Conservation (phyloP, 73 alveolate genomes). For the Paramecium primaurelia region DNA sequence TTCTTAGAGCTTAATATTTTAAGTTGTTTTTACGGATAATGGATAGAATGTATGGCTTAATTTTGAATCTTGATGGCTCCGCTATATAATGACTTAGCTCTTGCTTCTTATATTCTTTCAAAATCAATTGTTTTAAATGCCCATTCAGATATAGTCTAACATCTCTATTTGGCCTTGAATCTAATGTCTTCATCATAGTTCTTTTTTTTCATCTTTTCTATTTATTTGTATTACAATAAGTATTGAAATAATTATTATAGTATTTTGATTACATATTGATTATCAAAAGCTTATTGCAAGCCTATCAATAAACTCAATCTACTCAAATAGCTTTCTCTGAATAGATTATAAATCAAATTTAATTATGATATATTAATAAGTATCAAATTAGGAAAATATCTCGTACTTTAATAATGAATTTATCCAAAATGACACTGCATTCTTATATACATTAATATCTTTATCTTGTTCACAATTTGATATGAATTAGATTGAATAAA, state of each 20-base stretch:
- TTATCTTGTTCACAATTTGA: not conserved
- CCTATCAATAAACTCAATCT: not conserved
- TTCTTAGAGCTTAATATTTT: not conserved
- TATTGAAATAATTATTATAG: not conserved
- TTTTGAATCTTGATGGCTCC: not conserved
- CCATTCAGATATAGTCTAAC: slow-evolving; percentile 1
- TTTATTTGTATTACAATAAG: not conserved
- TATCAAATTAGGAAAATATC: not conserved
- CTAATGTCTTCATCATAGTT: not conserved
- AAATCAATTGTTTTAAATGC: slow-evolving; percentile 6
- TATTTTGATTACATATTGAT: not conserved
- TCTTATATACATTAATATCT: not conserved
- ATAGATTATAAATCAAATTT: not conserved
- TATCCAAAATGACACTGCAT: not conserved
- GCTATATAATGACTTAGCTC: not conserved
- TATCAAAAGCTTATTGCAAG: not conserved
- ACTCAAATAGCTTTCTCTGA: not conserved
- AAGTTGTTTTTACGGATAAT: not conserved
- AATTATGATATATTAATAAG: not conserved
- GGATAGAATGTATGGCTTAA: not conserved
- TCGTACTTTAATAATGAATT: not conserved
- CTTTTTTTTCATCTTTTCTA: not conserved
- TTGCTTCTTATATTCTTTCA: not conserved
- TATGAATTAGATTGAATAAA: not conserved
- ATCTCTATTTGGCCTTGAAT: slow-evolving; percentile 17